Evolutionary conservation across 306 rosid species (phyloP).

Genomic region (Adenanthera pavonina): DNA sequence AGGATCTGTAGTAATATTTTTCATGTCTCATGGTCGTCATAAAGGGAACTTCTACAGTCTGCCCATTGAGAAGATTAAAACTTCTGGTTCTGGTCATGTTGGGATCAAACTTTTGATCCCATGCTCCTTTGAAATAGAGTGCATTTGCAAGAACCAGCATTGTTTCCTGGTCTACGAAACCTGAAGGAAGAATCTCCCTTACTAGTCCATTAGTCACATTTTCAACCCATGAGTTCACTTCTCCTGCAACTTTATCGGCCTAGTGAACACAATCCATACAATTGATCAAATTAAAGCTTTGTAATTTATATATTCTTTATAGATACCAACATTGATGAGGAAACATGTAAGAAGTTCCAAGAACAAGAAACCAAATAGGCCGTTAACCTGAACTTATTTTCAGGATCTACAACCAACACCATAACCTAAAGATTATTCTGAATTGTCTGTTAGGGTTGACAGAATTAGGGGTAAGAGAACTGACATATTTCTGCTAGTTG

Average conservation of each 20-base stretch:
- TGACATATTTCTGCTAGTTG: neutral
- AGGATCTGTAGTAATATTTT: neutral
- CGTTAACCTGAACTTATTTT: no score
- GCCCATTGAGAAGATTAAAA: constrained; percentile 34
- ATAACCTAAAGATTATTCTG: no score
- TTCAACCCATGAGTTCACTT: constrained; percentile 36
- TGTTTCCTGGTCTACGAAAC: neutral
- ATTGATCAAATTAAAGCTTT: no score
- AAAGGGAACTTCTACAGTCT: constrained; percentile 14
- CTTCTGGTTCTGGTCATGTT: neutral
- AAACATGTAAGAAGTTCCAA: neutral
- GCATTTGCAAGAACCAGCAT: constrained; percentile 36
- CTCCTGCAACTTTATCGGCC: neutral
- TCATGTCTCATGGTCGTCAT: neutral
- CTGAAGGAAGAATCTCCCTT: neutral
- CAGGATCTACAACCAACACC: no score
- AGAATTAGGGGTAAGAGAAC: no score
- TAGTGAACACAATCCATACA: neutral
- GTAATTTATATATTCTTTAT: neutral
- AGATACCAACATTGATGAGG: neutral
- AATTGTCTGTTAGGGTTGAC: no score
- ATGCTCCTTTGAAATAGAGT: constrained; percentile 41
- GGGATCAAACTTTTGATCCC: constrained; percentile 21
- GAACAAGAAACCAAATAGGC: no score
- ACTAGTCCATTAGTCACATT: constrained; percentile 26